Base-by-base conservation (phyloP, 2,329 filamentous ascomycete species). In the Lecanicillium sp. region DNA sequence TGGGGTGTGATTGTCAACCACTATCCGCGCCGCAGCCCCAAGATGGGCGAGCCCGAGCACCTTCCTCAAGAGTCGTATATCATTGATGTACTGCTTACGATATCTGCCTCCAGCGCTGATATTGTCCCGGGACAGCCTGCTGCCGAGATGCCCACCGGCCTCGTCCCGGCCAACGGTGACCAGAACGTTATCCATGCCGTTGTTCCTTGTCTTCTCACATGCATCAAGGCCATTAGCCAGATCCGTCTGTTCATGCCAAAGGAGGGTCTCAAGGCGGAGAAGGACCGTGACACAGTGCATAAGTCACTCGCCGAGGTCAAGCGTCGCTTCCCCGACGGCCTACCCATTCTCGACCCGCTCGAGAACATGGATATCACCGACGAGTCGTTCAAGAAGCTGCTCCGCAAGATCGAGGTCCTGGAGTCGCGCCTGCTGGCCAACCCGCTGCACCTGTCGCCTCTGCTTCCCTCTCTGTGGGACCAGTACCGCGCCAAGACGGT, bases 281-380 rank as follows among this genome's bases (percentile, higher is more conserved):
- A 85, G n/a, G 79, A 89, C 51, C 78, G 79, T 24, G 71, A 79
- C 2, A 78, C 84, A 14, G 77, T 86, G 41, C 80, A 84, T 49
- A 86, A 86, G 55, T 78, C 75, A 1, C 67, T 97, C 23, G 77
- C 81, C 35, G 91, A 97, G 65, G 84, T 95, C 14, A 79, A 87
- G 66, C 82, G 82, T 56, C 84, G 93, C 21, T 97, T 98, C 70
- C 90, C 90, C 1, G 93, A 98, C 61, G 93, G 93, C 3, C 72
- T 98, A 49, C 86, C 93, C 3, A 75, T 90, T 6, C 71, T 98
- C 15, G 93, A 98, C 60, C 93, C 93, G 0, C 84, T 98, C 32
- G 90, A 97, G 65, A 90, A 96, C 61, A 97, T 98, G 93, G 79
- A 82, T 23, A 97, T 98, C 59, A 84, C 77, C 4, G 93, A 97